phyloP scores from a whole-genome alignment of 148 eudicot genomes.

The Persicaria tinctoria region DNA sequence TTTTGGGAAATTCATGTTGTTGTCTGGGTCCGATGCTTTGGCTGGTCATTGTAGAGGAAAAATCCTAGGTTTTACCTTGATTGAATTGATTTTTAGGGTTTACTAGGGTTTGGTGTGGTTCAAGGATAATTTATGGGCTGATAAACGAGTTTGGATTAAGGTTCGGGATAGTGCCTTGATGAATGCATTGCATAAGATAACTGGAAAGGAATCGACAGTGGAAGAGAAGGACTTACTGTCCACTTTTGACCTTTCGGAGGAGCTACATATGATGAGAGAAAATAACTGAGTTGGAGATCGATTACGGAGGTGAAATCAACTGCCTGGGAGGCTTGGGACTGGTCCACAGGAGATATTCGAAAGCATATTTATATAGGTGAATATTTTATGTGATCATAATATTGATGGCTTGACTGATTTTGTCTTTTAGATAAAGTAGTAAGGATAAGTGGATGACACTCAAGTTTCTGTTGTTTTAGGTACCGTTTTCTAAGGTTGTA shows the following conservation, averaged over 20 bases:
- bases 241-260: not conserved
- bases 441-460: not conserved
- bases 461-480: slow-evolving; percentile 28
- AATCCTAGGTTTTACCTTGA: no score
- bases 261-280: not conserved
- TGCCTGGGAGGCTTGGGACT: not conserved
- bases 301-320: not conserved
- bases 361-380: not conserved
- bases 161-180: slow-evolving; percentile 75
- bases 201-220: not conserved
- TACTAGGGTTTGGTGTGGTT: no score
- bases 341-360: not conserved
- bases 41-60: no score
- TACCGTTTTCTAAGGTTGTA: slow-evolving; percentile 74
- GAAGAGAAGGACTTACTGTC: not conserved
- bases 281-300: not conserved
- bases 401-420: not conserved
- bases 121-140: slow-evolving; percentile 81
- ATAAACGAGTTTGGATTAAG: slow-evolving; percentile 79
- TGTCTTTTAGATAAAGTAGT: not conserved
- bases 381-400: not conserved
- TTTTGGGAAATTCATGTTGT: no score
- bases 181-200: slow-evolving; percentile 25
- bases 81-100: no score
- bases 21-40: no score